These are phyloP conservation scores for Aspergillus saccharolyticus DNA, from an alignment of 495 filamentous ascomycete species.

Conservation along the genomic window DNA sequence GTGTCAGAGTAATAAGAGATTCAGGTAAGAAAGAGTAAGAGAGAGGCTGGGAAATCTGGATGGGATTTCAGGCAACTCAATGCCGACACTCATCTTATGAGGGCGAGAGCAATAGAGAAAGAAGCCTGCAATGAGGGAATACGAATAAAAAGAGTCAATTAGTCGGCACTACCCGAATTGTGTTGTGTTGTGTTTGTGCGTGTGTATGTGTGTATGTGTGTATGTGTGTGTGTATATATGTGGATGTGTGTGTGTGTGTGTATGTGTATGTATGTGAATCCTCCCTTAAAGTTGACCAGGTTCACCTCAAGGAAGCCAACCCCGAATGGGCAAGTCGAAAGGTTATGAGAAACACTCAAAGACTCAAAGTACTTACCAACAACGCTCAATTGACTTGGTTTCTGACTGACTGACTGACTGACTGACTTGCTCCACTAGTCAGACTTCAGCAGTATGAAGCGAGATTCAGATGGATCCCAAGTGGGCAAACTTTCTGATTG, in stretches of 20 bases:
- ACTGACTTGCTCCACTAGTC: neutral
- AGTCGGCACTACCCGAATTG: neutral
- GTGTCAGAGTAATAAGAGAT: neutral
- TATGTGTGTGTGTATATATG: no score
- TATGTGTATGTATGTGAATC: no score
- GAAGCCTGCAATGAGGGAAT: neutral
- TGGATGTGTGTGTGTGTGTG: no score
- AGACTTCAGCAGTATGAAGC: neutral
- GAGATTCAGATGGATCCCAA: conserved; percentile 6
- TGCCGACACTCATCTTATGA: no score
- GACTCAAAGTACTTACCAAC: no score
- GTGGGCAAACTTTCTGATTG: conserved; percentile 19
- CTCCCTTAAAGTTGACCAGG: neutral
- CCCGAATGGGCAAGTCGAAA: neutral
- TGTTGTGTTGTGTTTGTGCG: no score
- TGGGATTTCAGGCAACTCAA: no score
- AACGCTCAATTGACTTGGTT: no score
- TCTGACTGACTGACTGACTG: neutral
- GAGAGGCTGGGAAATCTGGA: neutral
- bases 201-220: no score
- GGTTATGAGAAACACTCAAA: neutral
- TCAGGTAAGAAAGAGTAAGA: neutral
- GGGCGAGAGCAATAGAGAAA: conserved; percentile 9
- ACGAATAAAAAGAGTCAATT: no score
- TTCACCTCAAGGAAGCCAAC: neutral